A percentile compares a stretch with the other conserved stretches of the same genome.
These are phyloP conservation scores for Eutypella sp. DNA, from an alignment of 2,329 filamentous ascomycete genomes.

Conservation along the genomic window DNA sequence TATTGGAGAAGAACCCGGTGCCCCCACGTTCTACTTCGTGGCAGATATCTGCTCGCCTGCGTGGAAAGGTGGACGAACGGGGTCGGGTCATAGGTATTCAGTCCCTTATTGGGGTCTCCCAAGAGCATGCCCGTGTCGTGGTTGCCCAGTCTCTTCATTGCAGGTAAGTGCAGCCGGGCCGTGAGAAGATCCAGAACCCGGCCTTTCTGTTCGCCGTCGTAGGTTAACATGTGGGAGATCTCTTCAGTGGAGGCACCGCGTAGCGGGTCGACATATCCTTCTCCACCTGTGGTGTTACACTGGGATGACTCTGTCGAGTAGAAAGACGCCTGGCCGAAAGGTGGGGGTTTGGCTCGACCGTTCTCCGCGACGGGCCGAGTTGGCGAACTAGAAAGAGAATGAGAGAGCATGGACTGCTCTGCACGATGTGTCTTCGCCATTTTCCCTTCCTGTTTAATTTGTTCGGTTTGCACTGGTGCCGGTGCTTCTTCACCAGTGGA, in stretches of 20 bases:
- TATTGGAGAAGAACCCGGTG: slow-evolving; percentile 27
- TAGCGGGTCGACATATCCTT: slow-evolving; percentile 1
- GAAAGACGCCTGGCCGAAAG: slow-evolving; percentile 14
- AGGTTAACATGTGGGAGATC: slow-evolving; percentile 14
- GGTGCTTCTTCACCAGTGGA: slow-evolving; percentile 3
- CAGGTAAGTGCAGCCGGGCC: slow-evolving; percentile 16
- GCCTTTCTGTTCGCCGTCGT: slow-evolving; percentile 19
- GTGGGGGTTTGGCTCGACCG: slow-evolving; percentile 3
- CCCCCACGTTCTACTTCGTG: slow-evolving; percentile 27
- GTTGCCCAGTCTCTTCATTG: background rate
- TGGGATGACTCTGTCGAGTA: slow-evolving; percentile 14
- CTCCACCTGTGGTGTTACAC: background rate
- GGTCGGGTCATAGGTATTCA: background rate
- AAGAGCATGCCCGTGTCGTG: slow-evolving; percentile 1
- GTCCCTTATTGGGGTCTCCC: background rate
- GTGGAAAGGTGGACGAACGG: slow-evolving; percentile 21
- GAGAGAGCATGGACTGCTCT: slow-evolving; percentile 11
- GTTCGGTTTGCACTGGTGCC: slow-evolving; percentile 1
- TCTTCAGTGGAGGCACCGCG: slow-evolving; percentile 8
- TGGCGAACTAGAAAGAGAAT: slow-evolving; percentile 7
- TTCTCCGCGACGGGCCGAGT: slow-evolving; percentile 5
- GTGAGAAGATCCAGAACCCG: slow-evolving; percentile 21
- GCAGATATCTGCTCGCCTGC: slow-evolving; percentile 21
- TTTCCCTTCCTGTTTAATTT: slow-evolving; percentile 8
- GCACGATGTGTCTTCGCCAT: slow-evolving; percentile 3